Evolutionary conservation across 2,329 filamentous ascomycete species (phyloP), one percentile per base, ranked within the genome.

Genomic region (Hymenoscyphus linearis): DNA sequence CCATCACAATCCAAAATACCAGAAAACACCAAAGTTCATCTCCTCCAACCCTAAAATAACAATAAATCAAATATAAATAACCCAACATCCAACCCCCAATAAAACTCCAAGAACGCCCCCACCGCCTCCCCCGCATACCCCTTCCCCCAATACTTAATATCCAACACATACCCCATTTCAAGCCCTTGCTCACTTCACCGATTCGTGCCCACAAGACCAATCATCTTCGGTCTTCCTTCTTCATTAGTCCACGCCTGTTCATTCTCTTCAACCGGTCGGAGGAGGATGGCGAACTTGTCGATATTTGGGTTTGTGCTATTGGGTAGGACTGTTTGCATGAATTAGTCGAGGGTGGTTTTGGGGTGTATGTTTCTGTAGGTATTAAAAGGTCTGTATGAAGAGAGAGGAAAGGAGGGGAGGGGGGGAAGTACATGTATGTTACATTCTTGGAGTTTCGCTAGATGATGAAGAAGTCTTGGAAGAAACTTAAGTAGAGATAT

Each of bases 151-250:
- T 65, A 69, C 10, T 57, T 22, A 3, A 47, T 53, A 58, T 69
- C 64, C 9, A 69, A 22, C 52, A 60, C 64, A 60, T 69, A 70
- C 1, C 68, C 67, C 1, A 59, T 60, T 54, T 69, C 65, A 36
- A 69, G 47, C 5, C 66, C 66, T 22, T 68, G 60, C 0, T 56
- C 37, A 40, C 59, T 61, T 52, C 40, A 59, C 2, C 66, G 57
- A 59, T 66, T 67, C 27, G 67, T 69, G 13, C 68, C 68, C 6
- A 65, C 60, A 1, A 67, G 22, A 1, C 68, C 68, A 18, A 69
- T 65, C 61, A 69, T 65, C 54, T 60, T 64, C 31, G 60, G 59
- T 14, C 50, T 50, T 13, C 27, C 57, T 9, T 36, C 47, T 16
- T 2, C 35, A 26, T 58, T 62, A 16, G 35, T 44, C 22, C 25